Base-by-base conservation (phyloP, 345 rosid genomes). In the Salix koriyanagi region DNA sequence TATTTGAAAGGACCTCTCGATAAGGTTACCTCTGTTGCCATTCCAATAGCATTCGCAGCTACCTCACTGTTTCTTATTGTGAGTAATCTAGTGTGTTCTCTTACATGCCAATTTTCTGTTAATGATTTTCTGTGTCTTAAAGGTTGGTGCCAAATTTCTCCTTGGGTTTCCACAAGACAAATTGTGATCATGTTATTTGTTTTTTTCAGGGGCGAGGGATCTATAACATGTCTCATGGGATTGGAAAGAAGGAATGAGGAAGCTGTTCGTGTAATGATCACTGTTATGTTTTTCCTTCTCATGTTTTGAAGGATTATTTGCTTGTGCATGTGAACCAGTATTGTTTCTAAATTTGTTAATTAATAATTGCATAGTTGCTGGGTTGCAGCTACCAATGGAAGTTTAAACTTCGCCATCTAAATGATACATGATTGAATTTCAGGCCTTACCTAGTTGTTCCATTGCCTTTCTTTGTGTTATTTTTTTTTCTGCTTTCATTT, bases 21-120 rank as follows among this genome's bases (percentile, higher is more conserved):
- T 76, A 93, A 85, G 90, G 70, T 96, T 84, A 91, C 97, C 72
- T 93, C 99, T 2, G 92, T 93, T 28, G 98, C 96, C 23, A 93
- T 92, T 79, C 98, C 97, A 32, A 36, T 83, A 52, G 90, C 94
- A 32, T 86, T 96, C 81, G 96, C 94, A 4, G 94, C 72, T 23
- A 76, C 77, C 67, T 37, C 90, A 32, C 60, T 91, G 65, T 95
- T 41, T 83, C 84, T 93, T 79, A 91, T 91, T 70, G 99, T 95
- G 85, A 90, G 97, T 84, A 10, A 52, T 70, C 34, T 12, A 36
- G 39, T 1, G 14, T 34, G 46, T 25, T 3, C 36, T 65, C 16
- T 15, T 32, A 10, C 7, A 36, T 9, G 26, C 12, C n/a, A 32
- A 23, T 36, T n/a, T n/a, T 65, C 3, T 23, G 19, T 48, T 7